Evolutionary conservation across 192 early-diverging fungal genomes (phyloP).

Genomic region (Linnemannia exigua): DNA sequence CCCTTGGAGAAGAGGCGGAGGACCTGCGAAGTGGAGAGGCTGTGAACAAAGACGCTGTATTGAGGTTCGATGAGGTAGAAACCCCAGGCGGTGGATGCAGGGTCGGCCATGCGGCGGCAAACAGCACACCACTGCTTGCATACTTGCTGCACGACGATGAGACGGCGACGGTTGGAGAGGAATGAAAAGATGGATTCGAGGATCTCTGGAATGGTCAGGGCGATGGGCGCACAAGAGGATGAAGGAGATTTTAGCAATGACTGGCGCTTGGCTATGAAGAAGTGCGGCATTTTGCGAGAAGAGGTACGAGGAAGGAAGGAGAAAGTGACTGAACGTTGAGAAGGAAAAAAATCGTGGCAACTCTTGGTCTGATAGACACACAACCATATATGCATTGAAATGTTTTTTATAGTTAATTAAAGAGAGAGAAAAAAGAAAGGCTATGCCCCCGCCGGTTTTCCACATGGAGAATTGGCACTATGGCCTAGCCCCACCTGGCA

Average conservation of each 20-base stretch:
- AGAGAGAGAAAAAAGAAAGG: background rate
- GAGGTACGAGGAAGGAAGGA: background rate
- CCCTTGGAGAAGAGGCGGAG: background rate
- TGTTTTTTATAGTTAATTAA: no score
- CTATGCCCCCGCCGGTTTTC: conserved; percentile 59
- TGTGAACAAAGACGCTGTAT: background rate
- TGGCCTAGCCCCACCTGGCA: conserved; percentile 61
- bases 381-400: no score
- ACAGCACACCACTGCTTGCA: conserved; percentile 15
- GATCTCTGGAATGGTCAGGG: conserved; percentile 20
- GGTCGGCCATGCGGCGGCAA: background rate
- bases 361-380: no score
- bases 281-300: background rate
- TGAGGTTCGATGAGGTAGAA: background rate
- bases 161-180: background rate
- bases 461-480: conserved; percentile 58
- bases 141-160: background rate
- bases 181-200: conserved; percentile 18
- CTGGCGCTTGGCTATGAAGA: background rate
- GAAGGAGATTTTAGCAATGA: background rate
- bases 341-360: no score
- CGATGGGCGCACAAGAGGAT: background rate
- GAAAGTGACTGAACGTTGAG: no score
- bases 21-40: background rate
- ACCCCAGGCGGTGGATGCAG: background rate